Evolutionary conservation across 2,329 filamentous ascomycete species (phyloP), one percentile per base, ranked within the genome.

Genomic region (Diplodia corticola): DNA sequence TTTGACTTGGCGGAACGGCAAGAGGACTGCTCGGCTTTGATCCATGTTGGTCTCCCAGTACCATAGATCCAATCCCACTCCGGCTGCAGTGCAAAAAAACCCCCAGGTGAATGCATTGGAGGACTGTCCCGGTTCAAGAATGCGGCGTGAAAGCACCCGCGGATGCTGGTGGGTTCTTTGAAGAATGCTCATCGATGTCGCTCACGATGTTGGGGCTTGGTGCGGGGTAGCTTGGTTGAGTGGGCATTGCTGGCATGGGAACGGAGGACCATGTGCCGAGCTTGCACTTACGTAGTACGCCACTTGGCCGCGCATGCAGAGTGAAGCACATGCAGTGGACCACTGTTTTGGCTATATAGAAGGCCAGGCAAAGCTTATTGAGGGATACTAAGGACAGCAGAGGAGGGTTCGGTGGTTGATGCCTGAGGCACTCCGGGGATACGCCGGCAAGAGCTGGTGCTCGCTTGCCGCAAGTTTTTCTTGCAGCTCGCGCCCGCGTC

Each of bases 201-300:
- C 40, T 57, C 54, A 35, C 33, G 24, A 54, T 40, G 12, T 46
- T 24, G 24, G 22, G n/a, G 37, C 46, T 60, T 26, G 17, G 37
- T 37, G 55, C 55, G 55, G 55, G 55, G 37, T 17, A 60, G 55
- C 46, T 40, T 37, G 55, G 55, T 60, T 22, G 33, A 6, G 33
- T 26, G 13, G 37, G 37, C 37, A 17, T 60, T 60, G 54, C 54
- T 59, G 20, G 12, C 4, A n/a, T 46, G 37, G 55, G 44, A 46
- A 60, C 55, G 55, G 55, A 60, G 37, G 13, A 2, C 55, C 48
- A 10, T 46, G 37, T 10, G 17, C 55, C 55, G 55, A 60, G 55
- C 22, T 12, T 28, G n/a, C 10, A 17, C 28, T 20, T 46, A 15
- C 55, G 24, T 30, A n/a, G n/a, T n/a, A n/a, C n/a, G n/a, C n/a